Base-by-base conservation (phyloP, 345 rosid species). In the Kandelia obovata region DNA sequence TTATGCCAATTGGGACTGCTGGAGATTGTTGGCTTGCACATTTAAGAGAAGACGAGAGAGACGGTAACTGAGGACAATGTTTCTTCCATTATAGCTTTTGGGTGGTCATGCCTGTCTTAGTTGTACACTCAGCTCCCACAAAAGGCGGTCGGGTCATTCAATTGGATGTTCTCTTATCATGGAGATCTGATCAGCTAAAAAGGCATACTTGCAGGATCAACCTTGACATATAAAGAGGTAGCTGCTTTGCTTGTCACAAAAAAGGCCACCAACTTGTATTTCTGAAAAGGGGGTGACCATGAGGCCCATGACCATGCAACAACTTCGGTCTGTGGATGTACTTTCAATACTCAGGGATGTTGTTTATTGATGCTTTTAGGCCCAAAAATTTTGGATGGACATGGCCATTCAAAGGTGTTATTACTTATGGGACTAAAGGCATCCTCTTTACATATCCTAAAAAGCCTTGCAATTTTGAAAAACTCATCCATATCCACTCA, bases 81-180 rank as follows among this genome's bases (percentile, higher is more conserved):
- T 47, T 62, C 39, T 53, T 58, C 69, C 81, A 77, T 70, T 65
- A 70, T 6, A 21, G 55, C 20, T 5, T 6, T 61, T 35, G 56
- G 75, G 77, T 71, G 78, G 69, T 71, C 69, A 78, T 84, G 80
- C 71, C 80, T 66, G 67, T 51, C 57, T 78, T 82, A 80, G 87
- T 84, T 86, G 96, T 74, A 79, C 76, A 81, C 82, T 81, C 78
- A 64, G 85, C 75, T 61, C 80, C 88, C 88, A 92, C 84, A 77
- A 77, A 73, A 59, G 64, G 74, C 34, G 83, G 86, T 82, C 78
- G 82, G 74, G 80, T 69, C 73, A 52, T 47, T 79, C 63, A 69
- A 79, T 61, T 78, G 74, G 77, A 52, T 46, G 53, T 61, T 61
- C 57, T 35, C 64, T 75, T 61, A 75, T 76, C 83, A 78, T 71